Evolutionary conservation across 2,329 filamentous ascomycete genomes (phyloP), one percentile per base, ranked within the genome.

Genomic region (Madurella fahalii): DNA sequence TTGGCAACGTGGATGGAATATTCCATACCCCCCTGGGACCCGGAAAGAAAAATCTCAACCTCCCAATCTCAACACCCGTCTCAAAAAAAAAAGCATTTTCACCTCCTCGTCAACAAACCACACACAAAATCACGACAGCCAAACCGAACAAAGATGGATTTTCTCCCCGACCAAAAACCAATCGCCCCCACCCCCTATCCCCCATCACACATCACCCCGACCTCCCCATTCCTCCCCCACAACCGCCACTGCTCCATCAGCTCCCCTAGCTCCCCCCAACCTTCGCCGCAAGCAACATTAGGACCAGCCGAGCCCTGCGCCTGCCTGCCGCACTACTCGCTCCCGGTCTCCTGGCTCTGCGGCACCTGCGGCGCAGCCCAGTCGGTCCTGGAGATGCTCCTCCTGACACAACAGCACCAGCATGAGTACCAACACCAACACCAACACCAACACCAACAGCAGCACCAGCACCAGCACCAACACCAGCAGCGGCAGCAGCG

Each of bases 291-390:
- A 37, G 4, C 34, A 37, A 4, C 9, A 37, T 2, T 9, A 11
- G 11, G 11, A 37, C 34, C 50, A 45, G 25, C 43, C 7, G 15
- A n/a, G n/a, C 40, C 52, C 30, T 32, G 20, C 41, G 34, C 49
- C 45, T 46, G 46, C 9, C 32, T 48, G 8, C 43, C 49, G 30
- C 45, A 53, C n/a, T 57, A 61, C 25, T 57, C 56, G n/a, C 54
- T 64, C 50, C 64, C 63, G 2, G 50, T 56, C 43, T 42, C 56
- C 56, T 65, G 64, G 63, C 48, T 58, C 43, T 66, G 64, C 56
- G 59, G 59, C 53, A 64, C 62, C 34, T 66, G 64, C 55, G 37
- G 20, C 12, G 37, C 25, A 11, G 30, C 56, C 1, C 58, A 62
- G 56, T 51, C 54, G 17, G 53, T 63, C 9, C 52, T 58, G 7